Percentiles rank a stretch among this genome's conserved stretches.
These are phyloP conservation scores for Wallacemonas sp. DNA, from an alignment of 208 protist species.

Conservation along the genomic window DNA sequence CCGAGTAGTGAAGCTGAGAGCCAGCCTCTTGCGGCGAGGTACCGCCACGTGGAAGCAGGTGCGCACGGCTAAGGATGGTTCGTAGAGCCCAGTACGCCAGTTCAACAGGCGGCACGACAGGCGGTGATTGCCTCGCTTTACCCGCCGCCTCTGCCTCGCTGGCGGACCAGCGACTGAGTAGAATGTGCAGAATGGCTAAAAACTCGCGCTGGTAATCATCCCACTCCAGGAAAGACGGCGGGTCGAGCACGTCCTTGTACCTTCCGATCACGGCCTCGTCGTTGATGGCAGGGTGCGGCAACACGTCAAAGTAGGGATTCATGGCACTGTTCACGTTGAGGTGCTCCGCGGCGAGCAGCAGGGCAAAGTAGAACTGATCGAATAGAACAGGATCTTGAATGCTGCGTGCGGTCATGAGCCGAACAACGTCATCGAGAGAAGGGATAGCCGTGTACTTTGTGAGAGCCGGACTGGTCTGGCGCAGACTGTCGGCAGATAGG, in stretches of 20 bases:
- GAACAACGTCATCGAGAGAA: constrained; percentile 46
- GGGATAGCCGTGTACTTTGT: constrained; percentile 39
- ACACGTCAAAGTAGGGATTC: constrained; percentile 56
- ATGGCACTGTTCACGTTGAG: constrained; percentile 40
- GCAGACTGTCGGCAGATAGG: constrained; percentile 45
- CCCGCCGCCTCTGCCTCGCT: constrained; percentile 10
- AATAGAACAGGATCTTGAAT: constrained; percentile 69
- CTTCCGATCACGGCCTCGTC: constrained; percentile 51
- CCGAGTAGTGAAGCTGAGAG: constrained; percentile 62
- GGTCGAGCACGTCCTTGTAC: constrained; percentile 76
- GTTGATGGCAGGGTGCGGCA: constrained; percentile 73
- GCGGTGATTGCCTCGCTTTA: background rate
- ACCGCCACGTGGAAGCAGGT: constrained; percentile 63
- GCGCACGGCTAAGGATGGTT: constrained; percentile 68
- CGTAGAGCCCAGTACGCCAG: constrained; percentile 82
- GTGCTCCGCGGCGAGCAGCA: constrained; percentile 67
- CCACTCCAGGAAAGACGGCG: constrained; percentile 74
- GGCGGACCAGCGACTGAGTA: constrained; percentile 46
- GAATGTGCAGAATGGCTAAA: constrained; percentile 45
- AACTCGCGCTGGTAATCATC: constrained; percentile 82
- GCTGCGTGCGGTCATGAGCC: constrained; percentile 50
- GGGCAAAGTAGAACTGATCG: constrained; percentile 71
- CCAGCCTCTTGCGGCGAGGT: constrained; percentile 53
- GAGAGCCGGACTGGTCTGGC: constrained; percentile 19
- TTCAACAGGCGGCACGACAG: constrained; percentile 45